Conservation (phyloP, 306 rosid species). For the Trifolium subterraneum region DNA sequence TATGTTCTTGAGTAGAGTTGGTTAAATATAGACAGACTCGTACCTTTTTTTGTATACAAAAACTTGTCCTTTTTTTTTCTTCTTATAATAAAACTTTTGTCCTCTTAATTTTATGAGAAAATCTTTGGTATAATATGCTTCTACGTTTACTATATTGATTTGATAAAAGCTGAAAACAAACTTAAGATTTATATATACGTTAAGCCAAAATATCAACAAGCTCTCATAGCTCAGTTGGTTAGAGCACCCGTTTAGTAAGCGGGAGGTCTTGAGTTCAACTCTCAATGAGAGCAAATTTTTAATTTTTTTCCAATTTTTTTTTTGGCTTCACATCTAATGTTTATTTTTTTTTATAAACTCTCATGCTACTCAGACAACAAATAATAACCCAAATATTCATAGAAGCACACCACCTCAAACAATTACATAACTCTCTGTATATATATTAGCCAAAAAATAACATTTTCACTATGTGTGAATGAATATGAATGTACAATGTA, state of each 20-base stretch:
- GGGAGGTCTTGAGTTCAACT: constrained; percentile 56
- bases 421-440: too few species aligned
- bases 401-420: too few species aligned
- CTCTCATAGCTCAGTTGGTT: constrained; percentile 59
- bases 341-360: background rate
- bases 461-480: background rate
- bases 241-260: constrained; percentile 59
- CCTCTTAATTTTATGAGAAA: too few species aligned
- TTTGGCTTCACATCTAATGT: background rate
- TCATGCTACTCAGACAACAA: background rate
- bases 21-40: too few species aligned
- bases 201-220: fast-evolving
- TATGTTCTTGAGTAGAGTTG: background rate
- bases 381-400: too few species aligned
- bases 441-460: too few species aligned
- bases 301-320: background rate
- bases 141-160: too few species aligned
- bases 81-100: too few species aligned
- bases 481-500: background rate
- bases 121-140: background rate
- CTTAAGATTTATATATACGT: too few species aligned
- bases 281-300: constrained; percentile 36
- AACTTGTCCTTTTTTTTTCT: too few species aligned
- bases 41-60: too few species aligned
- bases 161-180: too few species aligned